phyloP scores from a whole-genome alignment of 176 grass and related monocot species.

The Cocos nucifera region DNA sequence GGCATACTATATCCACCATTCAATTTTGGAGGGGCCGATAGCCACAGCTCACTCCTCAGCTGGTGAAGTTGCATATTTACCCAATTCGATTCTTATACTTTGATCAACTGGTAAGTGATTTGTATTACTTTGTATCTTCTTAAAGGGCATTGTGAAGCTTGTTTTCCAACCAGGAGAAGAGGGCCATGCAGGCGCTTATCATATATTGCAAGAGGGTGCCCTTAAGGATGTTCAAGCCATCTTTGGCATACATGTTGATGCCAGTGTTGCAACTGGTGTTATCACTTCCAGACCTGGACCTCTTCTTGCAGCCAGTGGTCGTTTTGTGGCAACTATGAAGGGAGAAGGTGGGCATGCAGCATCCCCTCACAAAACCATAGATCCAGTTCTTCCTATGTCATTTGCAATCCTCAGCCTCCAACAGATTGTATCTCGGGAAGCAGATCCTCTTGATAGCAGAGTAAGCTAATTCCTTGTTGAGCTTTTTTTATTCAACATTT shows the following conservation, averaged over 20 bases:
- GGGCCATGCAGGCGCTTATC: slow-evolving; percentile 47
- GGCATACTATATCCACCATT: no score
- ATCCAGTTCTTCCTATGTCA: slow-evolving; percentile 37
- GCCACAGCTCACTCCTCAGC: no score
- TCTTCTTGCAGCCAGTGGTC: slow-evolving; percentile 45
- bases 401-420: slow-evolving; percentile 52
- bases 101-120: not conserved
- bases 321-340: slow-evolving; percentile 41
- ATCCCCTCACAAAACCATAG: slow-evolving; percentile 28
- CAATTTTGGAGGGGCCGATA: no score
- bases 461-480: slow-evolving; percentile 21
- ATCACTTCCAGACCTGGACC: slow-evolving; percentile 46
- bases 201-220: slow-evolving; percentile 42
- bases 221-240: slow-evolving; percentile 46
- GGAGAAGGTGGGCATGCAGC: slow-evolving; percentile 74
- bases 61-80: no score
- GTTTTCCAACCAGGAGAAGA: slow-evolving; percentile 80
- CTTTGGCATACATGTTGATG: slow-evolving; percentile 45
- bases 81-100: not conserved
- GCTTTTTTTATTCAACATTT: not conserved
- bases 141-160: slow-evolving; percentile 69
- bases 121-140: not conserved
- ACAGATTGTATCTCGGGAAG: slow-evolving; percentile 50
- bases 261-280: slow-evolving; percentile 8
- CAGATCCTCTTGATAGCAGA: slow-evolving; percentile 46